phyloP scores from a whole-genome alignment of 2,329 filamentous ascomycete genomes.

The Paraphoma sp. region DNA sequence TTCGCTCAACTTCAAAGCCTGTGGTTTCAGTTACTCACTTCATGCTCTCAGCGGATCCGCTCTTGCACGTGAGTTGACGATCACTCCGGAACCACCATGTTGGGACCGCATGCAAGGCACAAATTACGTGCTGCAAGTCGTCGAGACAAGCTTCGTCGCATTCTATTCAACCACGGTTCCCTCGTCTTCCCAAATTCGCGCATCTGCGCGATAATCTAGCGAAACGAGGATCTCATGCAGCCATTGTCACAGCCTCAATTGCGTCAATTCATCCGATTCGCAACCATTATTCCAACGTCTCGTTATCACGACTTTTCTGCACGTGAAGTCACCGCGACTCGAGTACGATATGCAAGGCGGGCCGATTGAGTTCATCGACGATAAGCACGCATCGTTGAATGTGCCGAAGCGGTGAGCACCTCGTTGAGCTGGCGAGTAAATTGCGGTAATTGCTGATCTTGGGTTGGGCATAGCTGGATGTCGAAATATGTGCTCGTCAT shows the following conservation, averaged over 20 bases:
- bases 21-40: too few species aligned
- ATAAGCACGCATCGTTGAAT: background rate
- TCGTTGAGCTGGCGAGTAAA: background rate
- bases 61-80: background rate
- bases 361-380: conserved; percentile 1
- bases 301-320: conserved; percentile 4
- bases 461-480: background rate
- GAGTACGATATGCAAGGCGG: conserved; percentile 12
- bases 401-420: conserved; percentile 6
- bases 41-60: too few species aligned
- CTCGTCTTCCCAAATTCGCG: background rate
- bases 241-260: background rate
- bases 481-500: background rate
- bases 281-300: background rate
- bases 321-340: background rate
- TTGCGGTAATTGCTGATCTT: conserved; percentile 1
- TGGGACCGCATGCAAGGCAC: background rate
- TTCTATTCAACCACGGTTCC: background rate
- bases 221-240: background rate
- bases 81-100: background rate
- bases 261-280: background rate
- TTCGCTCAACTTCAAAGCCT: too few species aligned
- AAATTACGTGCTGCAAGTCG: background rate
- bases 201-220: background rate
- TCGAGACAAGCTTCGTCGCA: background rate